Evolutionary conservation across 2,329 filamentous ascomycete genomes (phyloP), one percentile per base, ranked within the genome.

Genomic region (Talaromyces funiculosus): DNA sequence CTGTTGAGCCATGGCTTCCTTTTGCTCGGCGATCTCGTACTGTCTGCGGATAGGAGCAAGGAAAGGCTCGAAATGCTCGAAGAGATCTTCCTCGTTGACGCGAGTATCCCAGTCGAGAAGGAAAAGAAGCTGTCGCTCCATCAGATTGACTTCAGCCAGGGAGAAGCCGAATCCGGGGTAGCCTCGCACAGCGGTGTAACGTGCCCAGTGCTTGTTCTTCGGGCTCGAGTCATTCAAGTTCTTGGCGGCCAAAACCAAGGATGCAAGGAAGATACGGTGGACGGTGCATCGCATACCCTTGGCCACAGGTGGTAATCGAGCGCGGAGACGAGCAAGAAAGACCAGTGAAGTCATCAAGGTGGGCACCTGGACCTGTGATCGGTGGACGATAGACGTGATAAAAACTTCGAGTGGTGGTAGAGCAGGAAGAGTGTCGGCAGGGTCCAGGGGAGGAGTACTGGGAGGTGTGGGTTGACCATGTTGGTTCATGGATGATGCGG

Each of bases 181-280:
- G 58, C 84, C 85, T 64, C 82, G 83, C 67, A 96, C 87, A 69
- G 87, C 80, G 62, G 89, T 96, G 82, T 97, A 99, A 70, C 87
- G 88, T 66, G 94, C 92, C 94, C 94, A 99, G 83, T 99, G 94
- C 86, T 97, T 97, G 85, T 99, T 99, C 87, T 97, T 97, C 64
- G 94, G 94, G 12, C 92, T 97, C 63, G 92, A 96, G 82, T 97
- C 94, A 76, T 99, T 97, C 68, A 97, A 84, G 76, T 97, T 97
- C 86, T 99, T 99, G 68, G 94, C 93, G 1, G 94, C 87, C 54
- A 88, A 80, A 40, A 81, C 80, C 49, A 81, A 69, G 4, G 77
- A 78, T 6, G 79, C 93, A 53, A 99, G 84, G 80, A 99, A 97
- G 82, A 99, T 97, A 69, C 94, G 89, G 81, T 99, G 94, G 51